Evolutionary conservation across 2,329 filamentous ascomycete genomes (phyloP).

Genomic region (Harringtonia aguacate): DNA sequence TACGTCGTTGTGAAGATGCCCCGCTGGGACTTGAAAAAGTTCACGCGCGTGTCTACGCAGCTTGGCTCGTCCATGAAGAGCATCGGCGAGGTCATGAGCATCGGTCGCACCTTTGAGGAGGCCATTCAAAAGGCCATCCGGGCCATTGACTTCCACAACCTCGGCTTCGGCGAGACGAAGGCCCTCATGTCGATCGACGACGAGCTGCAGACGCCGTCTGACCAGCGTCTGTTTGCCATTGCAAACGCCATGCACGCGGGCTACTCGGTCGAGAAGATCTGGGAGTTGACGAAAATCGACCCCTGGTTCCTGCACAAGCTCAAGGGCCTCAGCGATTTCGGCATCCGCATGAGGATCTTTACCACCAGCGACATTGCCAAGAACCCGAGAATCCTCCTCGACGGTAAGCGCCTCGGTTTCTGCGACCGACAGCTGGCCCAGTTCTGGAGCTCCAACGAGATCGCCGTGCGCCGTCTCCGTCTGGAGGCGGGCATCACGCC

Average conservation of each 20-base stretch:
- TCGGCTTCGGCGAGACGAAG: slow-evolving; percentile 86
- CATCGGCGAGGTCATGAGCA: slow-evolving; percentile 98
- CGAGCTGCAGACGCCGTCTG: slow-evolving; percentile 92
- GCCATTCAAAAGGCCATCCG: slow-evolving; percentile 98
- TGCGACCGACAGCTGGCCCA: slow-evolving; percentile 87
- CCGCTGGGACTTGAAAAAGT: slow-evolving; percentile 98
- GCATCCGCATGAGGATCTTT: slow-evolving; percentile 64
- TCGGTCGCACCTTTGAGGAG: slow-evolving; percentile 93
- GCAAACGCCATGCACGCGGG: slow-evolving; percentile 94
- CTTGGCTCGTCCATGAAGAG: slow-evolving; percentile 99
- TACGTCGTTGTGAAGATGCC: slow-evolving; percentile 99
- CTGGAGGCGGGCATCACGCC: slow-evolving; percentile 81
- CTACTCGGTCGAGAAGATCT: slow-evolving; percentile 93
- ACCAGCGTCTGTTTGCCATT: slow-evolving; percentile 94
- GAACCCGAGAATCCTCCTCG: slow-evolving; percentile 55
- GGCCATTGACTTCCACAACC: slow-evolving; percentile 87
- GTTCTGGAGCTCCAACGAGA: slow-evolving; percentile 90
- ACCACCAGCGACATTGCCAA: slow-evolving; percentile 53
- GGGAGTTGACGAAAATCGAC: slow-evolving; percentile 97
- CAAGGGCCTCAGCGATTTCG: slow-evolving; percentile 83
- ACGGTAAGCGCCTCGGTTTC: slow-evolving; percentile 91
- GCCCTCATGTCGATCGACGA: slow-evolving; percentile 85
- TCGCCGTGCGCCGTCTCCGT: slow-evolving; percentile 73
- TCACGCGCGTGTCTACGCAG: slow-evolving; percentile 89
- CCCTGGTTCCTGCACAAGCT: slow-evolving; percentile 96